Conservation (phyloP, 1,284 basidiomycete genomes). For the Trametes versicolor region DNA sequence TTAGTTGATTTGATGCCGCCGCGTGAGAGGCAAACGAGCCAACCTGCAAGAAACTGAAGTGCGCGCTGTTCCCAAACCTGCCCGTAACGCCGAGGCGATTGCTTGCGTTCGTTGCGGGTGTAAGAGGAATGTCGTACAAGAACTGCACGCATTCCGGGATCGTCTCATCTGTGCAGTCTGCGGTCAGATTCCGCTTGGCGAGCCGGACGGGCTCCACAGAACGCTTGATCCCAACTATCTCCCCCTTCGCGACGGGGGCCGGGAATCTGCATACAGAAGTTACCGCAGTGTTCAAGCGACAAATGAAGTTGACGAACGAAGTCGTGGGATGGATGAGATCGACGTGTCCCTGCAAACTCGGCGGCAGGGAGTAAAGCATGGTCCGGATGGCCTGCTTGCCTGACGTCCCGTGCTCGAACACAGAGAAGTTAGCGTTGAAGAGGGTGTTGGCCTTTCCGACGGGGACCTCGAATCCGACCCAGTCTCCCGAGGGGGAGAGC, state of each 20-base stretch:
- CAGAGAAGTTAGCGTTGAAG: slow-evolving; percentile 49
- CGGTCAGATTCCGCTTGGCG: slow-evolving; percentile 23
- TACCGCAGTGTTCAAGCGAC: too few species aligned
- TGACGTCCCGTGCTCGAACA: slow-evolving; percentile 47
- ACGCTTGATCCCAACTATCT: slow-evolving; percentile 6
- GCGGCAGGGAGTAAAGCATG: slow-evolving; percentile 52
- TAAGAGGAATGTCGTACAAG: slow-evolving; percentile 60
- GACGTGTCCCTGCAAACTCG: slow-evolving; percentile 46
- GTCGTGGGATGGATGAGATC: slow-evolving; percentile 52
- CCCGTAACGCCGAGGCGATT: slow-evolving; percentile 67
- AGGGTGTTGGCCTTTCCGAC: slow-evolving; percentile 50
- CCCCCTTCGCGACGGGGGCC: not conserved
- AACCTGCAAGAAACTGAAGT: slow-evolving; percentile 55
- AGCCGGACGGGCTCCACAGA: slow-evolving; percentile 6
- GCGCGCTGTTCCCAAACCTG: slow-evolving; percentile 62
- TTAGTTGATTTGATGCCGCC: too few species aligned
- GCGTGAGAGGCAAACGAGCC: not conserved
- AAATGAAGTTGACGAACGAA: slow-evolving; percentile 35
- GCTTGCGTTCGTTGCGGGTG: slow-evolving; percentile 50
- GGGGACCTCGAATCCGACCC: slow-evolving; percentile 50
- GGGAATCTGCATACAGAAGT: slow-evolving; percentile 10
- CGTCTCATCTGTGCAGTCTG: slow-evolving; percentile 52
- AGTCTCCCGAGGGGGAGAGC: slow-evolving; percentile 50
- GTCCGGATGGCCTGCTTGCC: slow-evolving; percentile 47
- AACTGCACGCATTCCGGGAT: slow-evolving; percentile 63